A percentile compares a stretch with the other conserved stretches of the same genome.
Evolutionary conservation across 176 grass and related monocot genomes (phyloP).

Genomic region (Zea mays): Zm-B73-REFERENCE-NAM-5.0 NC_050104.1:146644001-146644500

Average conservation of each 20-base stretch:
- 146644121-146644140: no score
- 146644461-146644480: background rate
- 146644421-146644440: background rate
- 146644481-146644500: background rate
- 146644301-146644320: conserved; percentile 42
- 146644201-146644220: no score
- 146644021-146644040: no score
- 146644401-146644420: background rate
- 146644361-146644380: background rate
- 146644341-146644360: conserved; percentile 18
- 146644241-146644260: background rate
- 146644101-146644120: no score
- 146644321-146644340: conserved; percentile 60
- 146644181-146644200: no score
- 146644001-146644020: no score
- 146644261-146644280: background rate
- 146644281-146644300: conserved; percentile 51
- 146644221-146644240: conserved; percentile 30
- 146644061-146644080: no score
- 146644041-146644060: no score
- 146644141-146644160: no score
- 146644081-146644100: no score
- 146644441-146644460: background rate
- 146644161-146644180: no score
- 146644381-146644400: conserved; percentile 24